Evolutionary conservation across 805 yeast genomes (phyloP), one percentile per base, ranked within the genome.

Genomic region (Myxozyma mucilagina): DNA sequence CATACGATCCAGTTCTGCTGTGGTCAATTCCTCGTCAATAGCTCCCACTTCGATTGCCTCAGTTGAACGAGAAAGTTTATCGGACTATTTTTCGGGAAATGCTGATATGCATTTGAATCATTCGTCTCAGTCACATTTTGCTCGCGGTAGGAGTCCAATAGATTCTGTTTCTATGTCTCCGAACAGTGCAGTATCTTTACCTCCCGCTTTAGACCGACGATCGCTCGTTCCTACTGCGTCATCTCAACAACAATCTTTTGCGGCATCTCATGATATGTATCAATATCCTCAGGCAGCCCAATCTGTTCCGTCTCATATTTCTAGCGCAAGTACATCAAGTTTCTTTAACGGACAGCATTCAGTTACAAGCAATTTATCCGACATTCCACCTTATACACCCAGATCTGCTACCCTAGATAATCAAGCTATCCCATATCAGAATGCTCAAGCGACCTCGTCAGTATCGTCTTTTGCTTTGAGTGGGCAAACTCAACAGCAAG

Each of bases 61-160:
- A 8, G 20, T 45, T 24, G 61, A 54, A 31, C 29, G 29, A 24
- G 29, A 24, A 24, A 34, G 61, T 34, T 38, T 41, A 29, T 58
- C 61, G 7, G 13, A 29, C 14, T 56, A 57, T 41, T 18, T 55
- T 11, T 7, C 52, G 8, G 52, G 60, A 24, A 51, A 29, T 20
- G 41, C 24, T n/a, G 57, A 47, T 7, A 51, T 36, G 8, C 54
- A 14, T 14, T 29, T 18, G 13, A 35, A 35, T n/a, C 39, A 35
- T 39, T 36, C 39, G 29, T 56, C 50, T 13, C 55, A 32, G 18
- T 44, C 16, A n/a, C 54, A 54, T 32, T 57, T 57, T 9, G 54
- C 57, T 10, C 41, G 63, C 24, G 56, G 63, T 47, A 36, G 11
- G 24, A 55, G 60, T 7, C 63, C 63, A 3, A 50, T 13, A 31